These are phyloP conservation scores for Ajuga chamaepitys DNA, from an alignment of 257 asterid species.

Conservation along the genomic window DNA sequence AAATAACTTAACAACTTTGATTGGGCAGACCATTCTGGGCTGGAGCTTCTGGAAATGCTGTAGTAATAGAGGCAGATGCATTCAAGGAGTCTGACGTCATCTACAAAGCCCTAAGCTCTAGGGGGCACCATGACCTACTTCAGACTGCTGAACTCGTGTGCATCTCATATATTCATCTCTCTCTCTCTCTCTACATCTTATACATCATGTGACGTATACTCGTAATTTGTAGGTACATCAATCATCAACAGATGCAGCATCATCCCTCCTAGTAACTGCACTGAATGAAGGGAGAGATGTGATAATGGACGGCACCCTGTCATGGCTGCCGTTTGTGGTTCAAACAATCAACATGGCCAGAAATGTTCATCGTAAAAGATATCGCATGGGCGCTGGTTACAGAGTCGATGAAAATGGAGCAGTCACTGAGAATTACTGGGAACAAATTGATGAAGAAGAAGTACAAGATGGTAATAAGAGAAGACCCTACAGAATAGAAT, in stretches of 20 bases:
- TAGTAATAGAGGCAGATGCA: constrained; percentile 91
- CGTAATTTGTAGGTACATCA: constrained; percentile 66
- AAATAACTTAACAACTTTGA: no score
- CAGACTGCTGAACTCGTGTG: constrained; percentile 92
- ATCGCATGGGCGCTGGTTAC: constrained; percentile 89
- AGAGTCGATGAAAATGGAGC: constrained; percentile 47
- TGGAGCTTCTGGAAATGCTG: constrained; percentile 81
- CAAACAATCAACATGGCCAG: constrained; percentile 93
- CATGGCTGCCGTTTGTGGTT: constrained; percentile 88
- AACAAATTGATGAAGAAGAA: constrained; percentile 70
- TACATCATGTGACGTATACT: neutral
- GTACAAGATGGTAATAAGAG: constrained; percentile 55
- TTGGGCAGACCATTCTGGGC: constrained; percentile 84
- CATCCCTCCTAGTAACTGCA: constrained; percentile 90
- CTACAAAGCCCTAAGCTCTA: constrained; percentile 87
- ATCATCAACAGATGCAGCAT: constrained; percentile 94
- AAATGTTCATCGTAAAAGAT: constrained; percentile 71
- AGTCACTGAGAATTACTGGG: constrained; percentile 85
- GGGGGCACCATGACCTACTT: constrained; percentile 92
- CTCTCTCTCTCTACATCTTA: no score
- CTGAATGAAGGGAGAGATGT: constrained; percentile 90
- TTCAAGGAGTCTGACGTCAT: constrained; percentile 93
- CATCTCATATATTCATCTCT: neutral
- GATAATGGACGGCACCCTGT: constrained; percentile 92
- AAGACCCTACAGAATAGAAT: constrained; percentile 82